Evolutionary conservation across 2,329 filamentous ascomycete species (phyloP).

Genomic region (Epichloe sp.): DNA sequence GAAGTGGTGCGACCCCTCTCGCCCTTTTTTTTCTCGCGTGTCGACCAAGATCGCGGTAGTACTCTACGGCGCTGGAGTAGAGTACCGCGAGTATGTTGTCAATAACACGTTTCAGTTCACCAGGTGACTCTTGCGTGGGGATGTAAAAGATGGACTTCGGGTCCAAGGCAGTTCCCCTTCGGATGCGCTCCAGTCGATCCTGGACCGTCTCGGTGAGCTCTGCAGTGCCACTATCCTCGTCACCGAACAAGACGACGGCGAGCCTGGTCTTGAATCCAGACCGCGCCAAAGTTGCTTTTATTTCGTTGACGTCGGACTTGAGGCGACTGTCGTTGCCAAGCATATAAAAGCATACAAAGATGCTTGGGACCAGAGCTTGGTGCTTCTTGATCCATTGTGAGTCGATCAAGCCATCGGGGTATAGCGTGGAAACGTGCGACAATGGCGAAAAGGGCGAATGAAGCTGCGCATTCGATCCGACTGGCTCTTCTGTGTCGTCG

Average conservation of each 20-base stretch:
- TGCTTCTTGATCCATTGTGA: conserved; percentile 80
- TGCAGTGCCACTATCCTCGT: conserved; percentile 14
- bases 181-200: conserved; percentile 66
- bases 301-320: conserved; percentile 71
- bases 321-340: conserved; percentile 74
- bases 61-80: conserved; percentile 67
- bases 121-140: conserved; percentile 55
- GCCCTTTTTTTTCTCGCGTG: conserved; percentile 86
- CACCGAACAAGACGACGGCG: conserved; percentile 46
- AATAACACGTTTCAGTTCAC: conserved; percentile 61
- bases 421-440: conserved; percentile 68
- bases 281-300: conserved; percentile 52
- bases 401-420: conserved; percentile 80
- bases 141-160: conserved; percentile 78
- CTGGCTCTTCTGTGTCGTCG: conserved; percentile 34
- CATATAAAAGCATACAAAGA: conserved; percentile 69
- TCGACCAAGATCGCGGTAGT: conserved; percentile 89
- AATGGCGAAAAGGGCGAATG: conserved; percentile 90
- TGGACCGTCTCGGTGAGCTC: conserved; percentile 50
- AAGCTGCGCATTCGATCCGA: conserved; percentile 41
- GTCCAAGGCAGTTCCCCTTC: conserved; percentile 67
- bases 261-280: conserved; percentile 70
- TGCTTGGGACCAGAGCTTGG: conserved; percentile 67
- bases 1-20: conserved; percentile 62
- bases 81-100: conserved; percentile 59